These are phyloP conservation scores for Blastocystis sp. DNA, from an alignment of 352 stramenopile genomes.

Conservation along the genomic window DNA sequence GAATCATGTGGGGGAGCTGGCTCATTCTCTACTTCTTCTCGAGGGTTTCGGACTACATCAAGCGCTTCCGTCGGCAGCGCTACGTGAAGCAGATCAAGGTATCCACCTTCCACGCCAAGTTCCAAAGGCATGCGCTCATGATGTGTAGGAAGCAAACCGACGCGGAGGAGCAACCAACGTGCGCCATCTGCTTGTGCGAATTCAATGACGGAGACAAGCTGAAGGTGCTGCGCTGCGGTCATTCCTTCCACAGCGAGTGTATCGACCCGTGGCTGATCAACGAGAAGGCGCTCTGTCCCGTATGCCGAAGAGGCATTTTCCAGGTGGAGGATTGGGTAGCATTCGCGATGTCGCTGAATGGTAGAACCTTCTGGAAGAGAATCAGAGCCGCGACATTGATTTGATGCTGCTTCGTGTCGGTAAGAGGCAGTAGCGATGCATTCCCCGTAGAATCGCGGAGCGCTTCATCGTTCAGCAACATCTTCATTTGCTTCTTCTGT, in stretches of 20 bases:
- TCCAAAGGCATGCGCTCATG: not conserved
- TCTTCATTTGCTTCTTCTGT: conserved; percentile 45
- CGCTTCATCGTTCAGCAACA: conserved; percentile 9
- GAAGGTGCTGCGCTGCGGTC: conserved; percentile 82
- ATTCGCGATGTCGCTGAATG: not conserved
- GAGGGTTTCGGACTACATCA: not conserved
- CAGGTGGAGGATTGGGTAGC: conserved; percentile 64
- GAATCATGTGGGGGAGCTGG: conserved; percentile 11
- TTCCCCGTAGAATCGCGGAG: not conserved
- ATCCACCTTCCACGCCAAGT: not conserved
- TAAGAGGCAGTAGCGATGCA: not conserved
- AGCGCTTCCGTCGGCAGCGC: conserved; percentile 11
- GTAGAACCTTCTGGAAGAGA: conserved; percentile 55
- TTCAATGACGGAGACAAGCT: conserved; percentile 78
- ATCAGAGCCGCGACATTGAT: conserved; percentile 57
- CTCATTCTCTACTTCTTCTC: conserved; percentile 6
- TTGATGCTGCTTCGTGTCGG: conserved; percentile 3
- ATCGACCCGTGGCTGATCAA: conserved; percentile 86
- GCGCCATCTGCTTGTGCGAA: conserved; percentile 87
- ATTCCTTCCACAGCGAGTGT: conserved; percentile 87
- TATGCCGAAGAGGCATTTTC: conserved; percentile 85
- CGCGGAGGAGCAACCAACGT: conserved; percentile 74
- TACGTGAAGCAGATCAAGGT: conserved; percentile 56
- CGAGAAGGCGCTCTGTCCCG: conserved; percentile 83
- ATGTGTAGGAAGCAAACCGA: conserved; percentile 16